Percentiles rank a stretch among this genome's conserved stretches.
These are phyloP conservation scores for Epichloe baconii DNA, from an alignment of 2,329 filamentous ascomycete species.

Conservation along the genomic window DNA sequence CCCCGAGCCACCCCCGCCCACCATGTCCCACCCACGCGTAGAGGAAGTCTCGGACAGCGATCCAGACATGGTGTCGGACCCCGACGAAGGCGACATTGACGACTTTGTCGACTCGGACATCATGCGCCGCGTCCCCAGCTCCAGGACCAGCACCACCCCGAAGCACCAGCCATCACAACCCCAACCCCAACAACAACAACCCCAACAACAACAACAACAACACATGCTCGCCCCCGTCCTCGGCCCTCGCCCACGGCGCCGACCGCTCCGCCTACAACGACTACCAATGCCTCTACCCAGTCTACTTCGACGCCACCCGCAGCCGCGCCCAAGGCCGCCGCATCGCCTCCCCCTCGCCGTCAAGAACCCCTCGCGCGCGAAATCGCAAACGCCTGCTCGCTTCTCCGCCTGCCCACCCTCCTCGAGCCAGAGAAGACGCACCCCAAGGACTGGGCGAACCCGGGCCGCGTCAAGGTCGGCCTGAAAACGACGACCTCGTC, in stretches of 20 bases:
- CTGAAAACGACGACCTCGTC: conserved; percentile 35
- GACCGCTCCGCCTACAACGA: conserved; percentile 50
- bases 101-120: conserved; percentile 47
- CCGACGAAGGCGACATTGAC: conserved; percentile 72
- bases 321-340: conserved; percentile 69
- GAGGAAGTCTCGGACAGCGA: conserved; percentile 86
- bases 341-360: conserved; percentile 61
- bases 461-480: conserved; percentile 72
- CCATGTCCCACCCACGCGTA: conserved; percentile 75
- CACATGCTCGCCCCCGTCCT: conserved; percentile 15
- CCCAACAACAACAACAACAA: conserved; percentile 5
- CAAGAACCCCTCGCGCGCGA: conserved; percentile 71
- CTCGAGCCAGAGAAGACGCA: conserved; percentile 88
- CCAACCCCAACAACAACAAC: not conserved
- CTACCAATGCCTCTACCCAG: conserved; percentile 83
- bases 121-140: conserved; percentile 29
- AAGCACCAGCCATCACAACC: not conserved
- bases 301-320: conserved; percentile 80
- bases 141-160: conserved; percentile 2
- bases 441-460: conserved; percentile 96
- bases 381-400: conserved; percentile 73
- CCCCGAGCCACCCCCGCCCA: not conserved
- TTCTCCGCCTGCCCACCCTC: conserved; percentile 57
- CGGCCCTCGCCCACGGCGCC: conserved; percentile 21
- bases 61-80: conserved; percentile 53